phyloP scores from a whole-genome alignment of 108 stramenopile species.

The Skeletonema grethae region DNA sequence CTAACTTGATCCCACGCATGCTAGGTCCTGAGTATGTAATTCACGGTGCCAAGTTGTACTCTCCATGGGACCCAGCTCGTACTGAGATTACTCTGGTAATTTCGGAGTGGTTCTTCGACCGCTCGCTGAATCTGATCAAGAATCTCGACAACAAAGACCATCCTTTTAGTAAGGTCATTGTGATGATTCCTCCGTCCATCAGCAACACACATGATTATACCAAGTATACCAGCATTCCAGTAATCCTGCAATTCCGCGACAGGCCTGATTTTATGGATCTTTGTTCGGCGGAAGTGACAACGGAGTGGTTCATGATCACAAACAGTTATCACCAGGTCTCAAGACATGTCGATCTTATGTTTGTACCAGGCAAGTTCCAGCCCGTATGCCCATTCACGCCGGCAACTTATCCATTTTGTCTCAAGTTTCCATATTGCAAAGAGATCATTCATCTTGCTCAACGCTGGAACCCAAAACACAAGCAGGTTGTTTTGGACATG shows the following conservation, averaged over 20 bases:
- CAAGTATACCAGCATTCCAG: slow-evolving; percentile 48
- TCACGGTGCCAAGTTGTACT: slow-evolving; percentile 70
- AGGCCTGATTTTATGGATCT: slow-evolving; percentile 65
- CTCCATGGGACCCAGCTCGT: slow-evolving; percentile 59
- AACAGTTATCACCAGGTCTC: slow-evolving; percentile 68
- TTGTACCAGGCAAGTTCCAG: slow-evolving; percentile 52
- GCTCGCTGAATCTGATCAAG: slow-evolving; percentile 48
- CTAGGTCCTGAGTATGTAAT: slow-evolving; percentile 66
- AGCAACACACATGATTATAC: slow-evolving; percentile 50
- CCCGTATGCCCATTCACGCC: slow-evolving; percentile 65
- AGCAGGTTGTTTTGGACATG: slow-evolving; percentile 56
- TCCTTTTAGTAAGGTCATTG: slow-evolving; percentile 61
- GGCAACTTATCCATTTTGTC: slow-evolving; percentile 58
- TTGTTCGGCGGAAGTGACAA: slow-evolving; percentile 63
- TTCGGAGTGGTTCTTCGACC: slow-evolving; percentile 64
- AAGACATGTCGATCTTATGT: slow-evolving; percentile 66
- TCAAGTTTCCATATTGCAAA: slow-evolving; percentile 61
- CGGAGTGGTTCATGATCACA: slow-evolving; percentile 75
- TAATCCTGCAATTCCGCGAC: slow-evolving; percentile 50
- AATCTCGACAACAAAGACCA: slow-evolving; percentile 65
- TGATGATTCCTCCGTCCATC: slow-evolving; percentile 56
- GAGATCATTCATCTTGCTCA: slow-evolving; percentile 59
- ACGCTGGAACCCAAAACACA: slow-evolving; percentile 54
- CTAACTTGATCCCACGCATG: slow-evolving; percentile 71
- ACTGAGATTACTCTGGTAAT: slow-evolving; percentile 61